These are phyloP conservation scores for Thraustochytrium sp. DNA, from an alignment of 352 stramenopile genomes.

Conservation along the genomic window DNA sequence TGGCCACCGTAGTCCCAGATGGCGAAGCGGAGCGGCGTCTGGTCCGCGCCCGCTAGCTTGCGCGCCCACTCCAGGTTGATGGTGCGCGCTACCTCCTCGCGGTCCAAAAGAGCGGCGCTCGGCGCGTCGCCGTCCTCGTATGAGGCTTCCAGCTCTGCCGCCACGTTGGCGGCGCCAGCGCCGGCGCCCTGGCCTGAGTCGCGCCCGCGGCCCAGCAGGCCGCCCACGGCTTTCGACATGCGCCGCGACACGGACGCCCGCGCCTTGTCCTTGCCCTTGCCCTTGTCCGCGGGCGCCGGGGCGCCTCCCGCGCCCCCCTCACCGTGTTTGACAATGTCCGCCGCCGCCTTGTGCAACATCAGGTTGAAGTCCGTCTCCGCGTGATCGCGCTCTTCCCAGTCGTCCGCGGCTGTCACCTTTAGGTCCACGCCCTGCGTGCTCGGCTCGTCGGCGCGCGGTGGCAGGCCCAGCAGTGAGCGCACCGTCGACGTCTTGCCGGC, in stretches of 20 bases:
- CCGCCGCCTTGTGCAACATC: background rate
- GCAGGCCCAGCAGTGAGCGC: constrained; percentile 10
- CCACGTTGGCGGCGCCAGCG: background rate
- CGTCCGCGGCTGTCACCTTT: constrained; percentile 7
- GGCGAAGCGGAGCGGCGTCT: background rate
- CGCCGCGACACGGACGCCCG: background rate
- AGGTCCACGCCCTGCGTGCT: constrained; percentile 25
- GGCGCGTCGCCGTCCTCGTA: background rate
- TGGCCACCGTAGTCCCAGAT: constrained; percentile 43
- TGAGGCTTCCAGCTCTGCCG: background rate
- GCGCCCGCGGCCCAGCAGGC: background rate
- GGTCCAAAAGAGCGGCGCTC: background rate
- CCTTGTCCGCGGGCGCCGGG: background rate
- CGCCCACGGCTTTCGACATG: background rate
- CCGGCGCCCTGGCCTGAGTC: background rate
- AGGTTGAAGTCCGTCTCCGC: constrained; percentile 26
- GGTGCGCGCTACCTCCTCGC: background rate
- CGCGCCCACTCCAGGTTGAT: background rate
- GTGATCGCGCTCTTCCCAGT: constrained; percentile 4
- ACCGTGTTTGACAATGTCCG: background rate
- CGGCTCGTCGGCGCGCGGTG: background rate
- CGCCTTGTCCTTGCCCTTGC: background rate
- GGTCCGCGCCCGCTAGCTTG: background rate
- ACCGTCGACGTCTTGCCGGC: constrained; percentile 44
- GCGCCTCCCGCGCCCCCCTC: background rate